A percentile compares a stretch with the other conserved stretches of the same genome.
Conservation (phyloP, 2,329 filamentous ascomycete species). For the Paraphoma sp. region DNA sequence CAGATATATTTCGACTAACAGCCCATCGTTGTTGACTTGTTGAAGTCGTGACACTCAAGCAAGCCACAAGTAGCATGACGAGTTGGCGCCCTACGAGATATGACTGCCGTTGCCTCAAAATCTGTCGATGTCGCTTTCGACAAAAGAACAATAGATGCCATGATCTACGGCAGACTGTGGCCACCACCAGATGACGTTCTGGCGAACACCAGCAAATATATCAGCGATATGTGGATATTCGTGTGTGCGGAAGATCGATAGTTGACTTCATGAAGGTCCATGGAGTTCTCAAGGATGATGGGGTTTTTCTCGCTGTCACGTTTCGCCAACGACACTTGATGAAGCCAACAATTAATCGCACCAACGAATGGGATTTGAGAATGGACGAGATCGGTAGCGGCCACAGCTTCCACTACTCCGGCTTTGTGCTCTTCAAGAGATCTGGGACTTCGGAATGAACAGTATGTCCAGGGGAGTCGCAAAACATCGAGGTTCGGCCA, state of each 20-base stretch:
- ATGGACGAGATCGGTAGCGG: slow-evolving; percentile 28
- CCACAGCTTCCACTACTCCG: slow-evolving; percentile 33
- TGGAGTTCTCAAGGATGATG: slow-evolving; percentile 57
- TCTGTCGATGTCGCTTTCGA: slow-evolving; percentile 65
- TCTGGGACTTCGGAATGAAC: too few species aligned
- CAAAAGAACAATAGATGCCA: slow-evolving; percentile 63
- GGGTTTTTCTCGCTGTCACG: slow-evolving; percentile 58
- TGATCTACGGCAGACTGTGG: slow-evolving; percentile 63
- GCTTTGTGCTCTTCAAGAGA: too few species aligned
- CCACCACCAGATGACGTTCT: slow-evolving; percentile 58
- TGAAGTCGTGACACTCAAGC: slow-evolving; percentile 53
- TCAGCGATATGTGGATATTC: too few species aligned
- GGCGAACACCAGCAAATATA: slow-evolving; percentile 57
- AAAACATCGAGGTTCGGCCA: too few species aligned
- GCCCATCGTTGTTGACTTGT: slow-evolving; percentile 63
- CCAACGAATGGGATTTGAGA: slow-evolving; percentile 28
- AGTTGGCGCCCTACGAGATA: slow-evolving; percentile 59
- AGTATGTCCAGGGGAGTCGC: too few species aligned
- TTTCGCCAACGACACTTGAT: slow-evolving; percentile 43
- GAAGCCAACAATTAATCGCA: slow-evolving; percentile 31
- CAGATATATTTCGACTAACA: slow-evolving; percentile 65
- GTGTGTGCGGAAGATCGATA: too few species aligned
- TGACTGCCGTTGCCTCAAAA: slow-evolving; percentile 50
- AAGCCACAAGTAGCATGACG: slow-evolving; percentile 57
- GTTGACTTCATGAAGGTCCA: slow-evolving; percentile 45